Evolutionary conservation across 306 rosid genomes (phyloP).

Genomic region (Rosa lucieae): DNA sequence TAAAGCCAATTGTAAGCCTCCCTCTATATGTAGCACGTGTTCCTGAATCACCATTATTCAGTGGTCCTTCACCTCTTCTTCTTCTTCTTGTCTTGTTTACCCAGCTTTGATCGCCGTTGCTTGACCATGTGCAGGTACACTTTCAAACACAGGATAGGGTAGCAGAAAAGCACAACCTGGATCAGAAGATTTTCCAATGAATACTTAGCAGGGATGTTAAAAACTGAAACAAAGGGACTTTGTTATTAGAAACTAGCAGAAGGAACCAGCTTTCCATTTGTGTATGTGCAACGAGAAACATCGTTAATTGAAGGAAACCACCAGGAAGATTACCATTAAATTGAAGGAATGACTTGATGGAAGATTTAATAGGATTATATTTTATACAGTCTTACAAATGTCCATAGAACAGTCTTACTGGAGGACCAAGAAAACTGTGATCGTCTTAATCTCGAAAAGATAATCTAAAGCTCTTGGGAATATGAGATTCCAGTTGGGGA

Average conservation of each 20-base stretch:
- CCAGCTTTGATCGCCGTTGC: slow-evolving; percentile 76
- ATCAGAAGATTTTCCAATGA: slow-evolving; percentile 21
- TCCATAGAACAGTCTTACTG: neutral
- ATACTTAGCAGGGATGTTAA: neutral
- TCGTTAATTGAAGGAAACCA: neutral
- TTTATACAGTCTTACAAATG: neutral
- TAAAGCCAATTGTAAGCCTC: slow-evolving; percentile 2
- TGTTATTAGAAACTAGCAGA: neutral
- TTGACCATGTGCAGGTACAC: slow-evolving; percentile 85
- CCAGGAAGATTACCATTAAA: neutral
- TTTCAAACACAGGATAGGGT: slow-evolving; percentile 77
- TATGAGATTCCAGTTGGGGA: neutral
- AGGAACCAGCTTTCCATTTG: neutral
- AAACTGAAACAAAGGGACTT: neutral
- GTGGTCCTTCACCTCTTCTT: slow-evolving; percentile 29
- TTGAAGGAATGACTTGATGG: neutral
- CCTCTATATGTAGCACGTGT: neutral
- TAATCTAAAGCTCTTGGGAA: neutral
- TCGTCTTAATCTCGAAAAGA: neutral
- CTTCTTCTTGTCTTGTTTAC: slow-evolving; percentile 53
- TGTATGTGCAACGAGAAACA: neutral
- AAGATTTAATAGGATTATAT: neutral
- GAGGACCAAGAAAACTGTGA: slow-evolving; percentile 2
- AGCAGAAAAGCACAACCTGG: slow-evolving; percentile 69
- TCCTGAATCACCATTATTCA: neutral